A percentile compares a stretch with the other conserved stretches of the same genome.
Evolutionary conservation across 768 basidiomycete genomes (phyloP).

Genomic region (Cystofilobasidium bisporidii): DNA sequence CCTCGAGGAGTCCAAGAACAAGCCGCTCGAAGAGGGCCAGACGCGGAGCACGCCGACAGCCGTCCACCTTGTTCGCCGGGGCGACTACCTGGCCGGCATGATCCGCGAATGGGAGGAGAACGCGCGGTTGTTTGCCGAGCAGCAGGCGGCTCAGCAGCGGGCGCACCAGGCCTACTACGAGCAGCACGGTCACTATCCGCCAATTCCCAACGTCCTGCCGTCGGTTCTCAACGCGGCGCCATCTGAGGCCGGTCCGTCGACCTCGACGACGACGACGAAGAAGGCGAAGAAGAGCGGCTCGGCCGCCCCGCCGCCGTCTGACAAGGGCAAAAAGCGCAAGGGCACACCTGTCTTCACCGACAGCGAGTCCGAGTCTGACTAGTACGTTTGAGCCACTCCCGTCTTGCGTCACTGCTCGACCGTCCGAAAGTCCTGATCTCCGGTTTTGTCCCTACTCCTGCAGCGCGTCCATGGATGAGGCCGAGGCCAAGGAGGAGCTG

Average conservation of each 20-base stretch:
- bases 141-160: constrained; percentile 3
- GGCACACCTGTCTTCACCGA: constrained; percentile 96
- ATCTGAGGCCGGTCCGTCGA: not conserved
- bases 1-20: constrained; percentile 81
- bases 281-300: not conserved
- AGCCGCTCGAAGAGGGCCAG: constrained; percentile 40
- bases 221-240: not conserved
- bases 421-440: too few species aligned
- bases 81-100: constrained; percentile 65
- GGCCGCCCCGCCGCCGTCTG: not conserved
- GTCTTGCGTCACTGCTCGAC: too few species aligned
- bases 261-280: not conserved
- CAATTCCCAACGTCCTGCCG: not conserved
- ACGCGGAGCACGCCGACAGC: constrained; percentile 77
- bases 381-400: constrained; percentile 62
- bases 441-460: constrained; percentile 10
- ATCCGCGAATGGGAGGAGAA: constrained; percentile 24
- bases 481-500: constrained; percentile 81
- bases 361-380: constrained; percentile 71
- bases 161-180: constrained; percentile 3
- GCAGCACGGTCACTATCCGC: constrained; percentile 8
- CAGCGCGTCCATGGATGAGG: constrained; percentile 93
- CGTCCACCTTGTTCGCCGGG: constrained; percentile 92
- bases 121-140: constrained; percentile 7
- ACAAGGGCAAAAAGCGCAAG: constrained; percentile 54